Percentiles rank a stretch among this genome's conserved stretches.
Evolutionary conservation across 2,329 filamentous ascomycete genomes (phyloP).

Genomic region (Exserohilum rostratum): DNA sequence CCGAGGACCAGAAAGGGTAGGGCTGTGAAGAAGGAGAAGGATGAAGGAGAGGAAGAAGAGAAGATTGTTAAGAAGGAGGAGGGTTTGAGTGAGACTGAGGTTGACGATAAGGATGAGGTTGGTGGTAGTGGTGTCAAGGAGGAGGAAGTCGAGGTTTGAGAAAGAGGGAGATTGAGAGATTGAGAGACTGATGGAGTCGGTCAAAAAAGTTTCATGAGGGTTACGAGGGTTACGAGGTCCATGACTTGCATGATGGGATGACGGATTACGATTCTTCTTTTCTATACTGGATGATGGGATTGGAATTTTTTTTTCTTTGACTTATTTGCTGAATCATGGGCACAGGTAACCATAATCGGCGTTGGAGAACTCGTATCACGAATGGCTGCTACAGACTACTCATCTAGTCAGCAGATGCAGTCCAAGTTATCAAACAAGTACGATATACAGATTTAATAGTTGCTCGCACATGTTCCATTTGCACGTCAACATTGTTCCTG

Average conservation of each 20-base stretch:
- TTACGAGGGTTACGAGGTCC: too few species aligned
- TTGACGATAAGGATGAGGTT: too few species aligned
- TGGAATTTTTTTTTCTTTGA: not conserved
- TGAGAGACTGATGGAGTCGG: too few species aligned
- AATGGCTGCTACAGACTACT: not conserved
- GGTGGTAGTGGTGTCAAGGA: too few species aligned
- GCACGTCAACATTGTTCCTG: not conserved
- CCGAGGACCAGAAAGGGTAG: constrained; percentile 9
- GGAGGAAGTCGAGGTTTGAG: too few species aligned
- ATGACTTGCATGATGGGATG: too few species aligned
- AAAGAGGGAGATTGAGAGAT: too few species aligned
- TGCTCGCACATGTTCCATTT: not conserved
- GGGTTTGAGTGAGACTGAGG: not conserved
- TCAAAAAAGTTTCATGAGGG: too few species aligned
- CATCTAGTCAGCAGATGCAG: too few species aligned
- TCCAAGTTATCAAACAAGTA: not conserved
- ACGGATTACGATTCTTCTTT: too few species aligned
- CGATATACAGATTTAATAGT: too few species aligned
- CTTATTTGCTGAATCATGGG: not conserved
- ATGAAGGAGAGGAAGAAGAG: constrained; percentile 16
- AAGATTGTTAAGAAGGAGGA: not conserved
- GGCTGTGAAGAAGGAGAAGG: not conserved
- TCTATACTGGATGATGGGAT: not conserved
- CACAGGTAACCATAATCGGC: not conserved
- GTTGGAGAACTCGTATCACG: not conserved